Evolutionary conservation across 495 filamentous ascomycete genomes (phyloP).

Genomic region (Poronia punctata): DNA sequence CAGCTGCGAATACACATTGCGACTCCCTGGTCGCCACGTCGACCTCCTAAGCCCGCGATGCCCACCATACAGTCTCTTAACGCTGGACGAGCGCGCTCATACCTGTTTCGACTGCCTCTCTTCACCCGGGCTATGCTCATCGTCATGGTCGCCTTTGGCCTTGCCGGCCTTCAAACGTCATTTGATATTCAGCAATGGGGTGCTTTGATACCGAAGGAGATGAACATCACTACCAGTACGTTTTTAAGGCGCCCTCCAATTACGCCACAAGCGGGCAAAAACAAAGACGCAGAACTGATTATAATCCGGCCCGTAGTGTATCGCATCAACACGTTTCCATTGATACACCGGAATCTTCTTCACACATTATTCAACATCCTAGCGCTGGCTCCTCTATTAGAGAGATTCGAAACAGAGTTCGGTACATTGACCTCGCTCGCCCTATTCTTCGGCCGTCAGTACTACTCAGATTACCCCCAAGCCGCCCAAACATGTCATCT

Average conservation of each 20-base stretch:
- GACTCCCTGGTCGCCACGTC: not conserved
- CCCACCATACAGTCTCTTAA: constrained; percentile 37
- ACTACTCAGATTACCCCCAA: no score
- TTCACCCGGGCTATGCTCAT: constrained; percentile 71
- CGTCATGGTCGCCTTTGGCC: constrained; percentile 61
- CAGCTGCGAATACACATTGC: no score
- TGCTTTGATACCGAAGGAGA: constrained; percentile 66
- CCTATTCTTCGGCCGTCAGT: constrained; percentile 85
- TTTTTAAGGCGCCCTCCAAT: no score
- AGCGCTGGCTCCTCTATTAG: constrained; percentile 74
- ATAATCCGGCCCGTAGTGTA: constrained; percentile 61
- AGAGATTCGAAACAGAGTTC: constrained; percentile 89
- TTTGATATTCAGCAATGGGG: constrained; percentile 71
- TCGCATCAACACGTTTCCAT: constrained; percentile 84
- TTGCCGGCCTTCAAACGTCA: constrained; percentile 55
- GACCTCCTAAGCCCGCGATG: constrained; percentile 19
- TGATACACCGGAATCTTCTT: constrained; percentile 75
- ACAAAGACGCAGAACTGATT: no score
- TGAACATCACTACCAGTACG: constrained; percentile 69
- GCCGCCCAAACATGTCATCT: not conserved
- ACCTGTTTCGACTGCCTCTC: constrained; percentile 77
- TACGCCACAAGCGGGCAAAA: no score
- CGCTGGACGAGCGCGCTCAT: constrained; percentile 46
- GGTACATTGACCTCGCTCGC: constrained; percentile 79
- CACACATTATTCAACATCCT: constrained; percentile 74